phyloP scores from a whole-genome alignment of 805 yeast species.

The Lachancea nothofagi region DNA sequence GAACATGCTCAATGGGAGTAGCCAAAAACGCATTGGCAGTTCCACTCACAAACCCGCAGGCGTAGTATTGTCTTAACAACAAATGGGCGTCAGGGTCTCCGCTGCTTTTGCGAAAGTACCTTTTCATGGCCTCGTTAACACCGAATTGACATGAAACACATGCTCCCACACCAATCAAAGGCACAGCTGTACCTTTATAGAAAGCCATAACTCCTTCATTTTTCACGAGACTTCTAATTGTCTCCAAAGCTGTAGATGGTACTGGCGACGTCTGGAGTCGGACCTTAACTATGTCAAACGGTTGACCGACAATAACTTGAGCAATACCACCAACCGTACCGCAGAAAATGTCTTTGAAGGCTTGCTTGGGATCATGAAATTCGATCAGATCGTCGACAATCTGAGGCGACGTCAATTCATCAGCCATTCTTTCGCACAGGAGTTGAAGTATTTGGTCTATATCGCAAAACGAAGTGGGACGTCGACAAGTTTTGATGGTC shows the following conservation, averaged over 20 bases:
- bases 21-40: conserved; percentile 85
- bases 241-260: conserved; percentile 65
- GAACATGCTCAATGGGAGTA: conserved; percentile 89
- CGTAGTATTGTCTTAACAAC: conserved; percentile 60
- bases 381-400: conserved; percentile 13
- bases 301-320: conserved; percentile 93
- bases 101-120: conserved; percentile 42
- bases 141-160: conserved; percentile 96
- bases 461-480: too few species aligned
- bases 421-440: conserved; percentile 14
- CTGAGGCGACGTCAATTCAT: conserved; percentile 12
- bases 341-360: conserved; percentile 72
- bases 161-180: conserved; percentile 93
- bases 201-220: conserved; percentile 85
- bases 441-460: neutral
- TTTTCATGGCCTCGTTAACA: conserved; percentile 89
- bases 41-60: conserved; percentile 92
- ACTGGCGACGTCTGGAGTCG: conserved; percentile 84
- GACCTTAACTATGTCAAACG: conserved; percentile 92
- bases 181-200: conserved; percentile 91
- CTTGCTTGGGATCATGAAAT: conserved; percentile 28
- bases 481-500: too few species aligned
- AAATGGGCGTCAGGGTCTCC: conserved; percentile 9
- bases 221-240: conserved; percentile 58
- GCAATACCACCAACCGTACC: conserved; percentile 96